These are phyloP conservation scores for Zygosaccharomyces kombuchaensis DNA, from an alignment of 805 yeast genomes.

Conservation along the genomic window DNA sequence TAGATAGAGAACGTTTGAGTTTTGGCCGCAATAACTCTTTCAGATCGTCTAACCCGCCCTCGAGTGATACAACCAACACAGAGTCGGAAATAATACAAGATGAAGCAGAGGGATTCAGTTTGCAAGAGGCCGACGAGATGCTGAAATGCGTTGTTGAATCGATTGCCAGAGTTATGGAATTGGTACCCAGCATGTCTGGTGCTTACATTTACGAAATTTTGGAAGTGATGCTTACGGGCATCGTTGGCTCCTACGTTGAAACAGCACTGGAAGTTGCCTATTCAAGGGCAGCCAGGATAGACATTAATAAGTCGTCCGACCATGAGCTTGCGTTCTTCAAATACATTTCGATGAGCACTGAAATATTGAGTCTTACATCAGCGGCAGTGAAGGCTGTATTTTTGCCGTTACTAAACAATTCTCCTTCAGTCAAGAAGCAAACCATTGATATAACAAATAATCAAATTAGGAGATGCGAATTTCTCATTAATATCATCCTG, in stretches of 20 bases:
- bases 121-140: constrained; percentile 54
- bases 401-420: constrained; percentile 64
- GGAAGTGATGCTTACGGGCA: constrained; percentile 60
- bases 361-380: constrained; percentile 60
- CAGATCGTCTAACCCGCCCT: constrained; percentile 5
- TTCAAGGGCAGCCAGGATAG: constrained; percentile 40
- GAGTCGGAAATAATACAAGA: background rate
- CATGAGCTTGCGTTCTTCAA: constrained; percentile 46
- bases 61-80: constrained; percentile 2
- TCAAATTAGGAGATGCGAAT: constrained; percentile 57
- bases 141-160: constrained; percentile 72
- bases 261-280: constrained; percentile 70
- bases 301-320: constrained; percentile 24
- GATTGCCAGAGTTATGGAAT: constrained; percentile 69
- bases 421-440: constrained; percentile 52
- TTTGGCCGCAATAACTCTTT: constrained; percentile 21
- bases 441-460: constrained; percentile 60
- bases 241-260: constrained; percentile 72
- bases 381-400: constrained; percentile 70
- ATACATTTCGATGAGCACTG: constrained; percentile 51
- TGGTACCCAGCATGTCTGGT: constrained; percentile 58
- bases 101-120: constrained; percentile 28
- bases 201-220: constrained; percentile 62
- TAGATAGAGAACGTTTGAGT: constrained; percentile 42
- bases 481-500: constrained; percentile 59